Evolutionary conservation across 2,329 filamentous ascomycete genomes (phyloP), one percentile per base, ranked within the genome.

Genomic region (Tothia fuscella): DNA sequence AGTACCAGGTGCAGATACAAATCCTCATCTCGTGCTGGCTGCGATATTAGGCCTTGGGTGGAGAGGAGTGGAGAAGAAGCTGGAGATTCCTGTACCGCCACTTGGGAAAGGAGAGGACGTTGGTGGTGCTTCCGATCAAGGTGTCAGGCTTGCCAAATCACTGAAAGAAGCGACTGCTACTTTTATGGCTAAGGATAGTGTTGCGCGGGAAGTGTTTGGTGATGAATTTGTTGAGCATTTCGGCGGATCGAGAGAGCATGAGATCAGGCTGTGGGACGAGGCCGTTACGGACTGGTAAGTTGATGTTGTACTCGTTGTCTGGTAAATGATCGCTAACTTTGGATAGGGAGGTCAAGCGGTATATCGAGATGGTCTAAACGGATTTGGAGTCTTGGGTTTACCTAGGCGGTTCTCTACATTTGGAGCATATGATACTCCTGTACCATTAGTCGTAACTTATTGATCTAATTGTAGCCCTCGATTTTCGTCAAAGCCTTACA

Each of bases 221-320:
- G 82, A 96, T 58, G 83, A 81, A 6, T 98, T 98, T 63, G 91
- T 98, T 3, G 88, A 96, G 13, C 91, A 96, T 60, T 98, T 80
- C 65, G 85, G 80, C 10, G 91, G 91, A 13, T 94, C 89, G 14
- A 74, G 91, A 49, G 81, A 93, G 59, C 88, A 98, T 61, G 91
- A 98, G 63, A 73, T 91, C 45, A 69, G 83, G 47, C 63, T 94
- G 16, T 98, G 84, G 82, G 88, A 96, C 53, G 89, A 96, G 60
- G 88, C 88, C 2, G 89, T 96, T 5, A 96, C 91, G 16, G 91
- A 96, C 61, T 96, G 89, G 87, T 89, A 70, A 60, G 82, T 78
- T 42, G 51, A 41, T 28, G 32, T 24, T 31, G 14, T 43, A 36
- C 20, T 14, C 19, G 7, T 24, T n/a, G 26, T 14, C 21, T 29